phyloP scores from a whole-genome alignment of 75 land plant species.

The Picea sitchensis region DNA sequence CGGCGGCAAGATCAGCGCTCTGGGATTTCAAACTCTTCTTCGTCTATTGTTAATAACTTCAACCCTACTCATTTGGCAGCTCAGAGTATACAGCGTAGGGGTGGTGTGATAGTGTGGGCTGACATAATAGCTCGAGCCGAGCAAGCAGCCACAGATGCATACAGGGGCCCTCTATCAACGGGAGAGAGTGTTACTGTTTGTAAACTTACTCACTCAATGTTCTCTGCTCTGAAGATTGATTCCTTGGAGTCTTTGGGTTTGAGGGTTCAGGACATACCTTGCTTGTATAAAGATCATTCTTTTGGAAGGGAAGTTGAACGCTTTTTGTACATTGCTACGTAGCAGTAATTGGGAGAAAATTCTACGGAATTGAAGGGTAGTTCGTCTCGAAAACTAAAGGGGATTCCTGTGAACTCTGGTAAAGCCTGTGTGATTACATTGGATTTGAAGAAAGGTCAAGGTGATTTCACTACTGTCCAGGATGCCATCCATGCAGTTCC shows the following conservation, averaged over 20 bases:
- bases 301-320: slow-evolving; percentile 24
- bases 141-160: slow-evolving; percentile 35
- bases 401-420: too few species aligned
- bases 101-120: background rate
- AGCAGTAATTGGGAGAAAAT: too few species aligned
- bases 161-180: slow-evolving; percentile 26
- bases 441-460: too few species aligned
- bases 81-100: background rate
- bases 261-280: slow-evolving; percentile 55
- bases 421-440: too few species aligned
- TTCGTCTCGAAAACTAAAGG: too few species aligned
- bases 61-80: background rate
- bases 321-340: too few species aligned
- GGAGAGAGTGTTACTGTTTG: slow-evolving; percentile 56
- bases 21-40: background rate
- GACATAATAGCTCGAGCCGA: slow-evolving; percentile 31
- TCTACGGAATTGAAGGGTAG: too few species aligned
- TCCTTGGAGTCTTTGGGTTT: slow-evolving; percentile 69
- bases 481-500: too few species aligned
- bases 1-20: background rate
- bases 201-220: slow-evolving; percentile 34
- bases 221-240: slow-evolving; percentile 36
- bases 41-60: background rate
- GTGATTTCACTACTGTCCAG: too few species aligned
- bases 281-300: slow-evolving; percentile 32